Percentiles rank a stretch among this genome's conserved stretches.
Conservation (phyloP, 495 filamentous ascomycete species). For the Amphirosellinia nigrospora region DNA sequence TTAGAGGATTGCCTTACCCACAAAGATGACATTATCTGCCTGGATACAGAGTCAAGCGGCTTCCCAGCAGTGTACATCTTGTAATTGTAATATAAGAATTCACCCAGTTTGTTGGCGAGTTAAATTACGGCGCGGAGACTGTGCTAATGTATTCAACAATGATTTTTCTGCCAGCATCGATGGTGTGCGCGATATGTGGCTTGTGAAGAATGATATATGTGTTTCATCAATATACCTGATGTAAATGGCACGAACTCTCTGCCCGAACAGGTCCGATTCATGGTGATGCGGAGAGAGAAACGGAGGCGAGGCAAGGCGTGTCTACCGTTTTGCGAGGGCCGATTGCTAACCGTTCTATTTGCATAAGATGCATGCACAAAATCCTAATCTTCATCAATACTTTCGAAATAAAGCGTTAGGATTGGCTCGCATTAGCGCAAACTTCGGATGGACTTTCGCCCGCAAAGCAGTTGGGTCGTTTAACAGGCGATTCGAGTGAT, state of each 20-base stretch:
- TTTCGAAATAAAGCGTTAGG: too few relatives aligned
- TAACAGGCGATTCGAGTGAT: neutral
- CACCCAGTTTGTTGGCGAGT: neutral
- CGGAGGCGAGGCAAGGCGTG: neutral
- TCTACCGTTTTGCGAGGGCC: too few relatives aligned
- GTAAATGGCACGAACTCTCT: neutral
- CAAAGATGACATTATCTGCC: slow-evolving; percentile 5
- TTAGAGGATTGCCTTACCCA: slow-evolving; percentile 10
- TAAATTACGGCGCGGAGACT: neutral
- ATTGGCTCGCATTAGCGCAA: too few relatives aligned
- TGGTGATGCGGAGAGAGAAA: neutral
- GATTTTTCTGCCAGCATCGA: neutral
- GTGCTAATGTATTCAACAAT: neutral
- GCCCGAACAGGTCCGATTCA: neutral
- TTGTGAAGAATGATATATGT: neutral
- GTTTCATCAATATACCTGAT: neutral
- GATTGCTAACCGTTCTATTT: neutral
- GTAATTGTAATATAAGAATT: neutral
- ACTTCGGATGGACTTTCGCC: too few relatives aligned
- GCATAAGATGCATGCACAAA: neutral
- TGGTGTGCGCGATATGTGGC: neutral
- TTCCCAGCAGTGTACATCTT: slow-evolving; percentile 1
- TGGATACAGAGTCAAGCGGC: neutral
- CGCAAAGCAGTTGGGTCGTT: too few relatives aligned
- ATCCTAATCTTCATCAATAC: too few relatives aligned